Conservation (phyloP, 805 yeast genomes). For the Kodamaea neixiangensis region DNA sequence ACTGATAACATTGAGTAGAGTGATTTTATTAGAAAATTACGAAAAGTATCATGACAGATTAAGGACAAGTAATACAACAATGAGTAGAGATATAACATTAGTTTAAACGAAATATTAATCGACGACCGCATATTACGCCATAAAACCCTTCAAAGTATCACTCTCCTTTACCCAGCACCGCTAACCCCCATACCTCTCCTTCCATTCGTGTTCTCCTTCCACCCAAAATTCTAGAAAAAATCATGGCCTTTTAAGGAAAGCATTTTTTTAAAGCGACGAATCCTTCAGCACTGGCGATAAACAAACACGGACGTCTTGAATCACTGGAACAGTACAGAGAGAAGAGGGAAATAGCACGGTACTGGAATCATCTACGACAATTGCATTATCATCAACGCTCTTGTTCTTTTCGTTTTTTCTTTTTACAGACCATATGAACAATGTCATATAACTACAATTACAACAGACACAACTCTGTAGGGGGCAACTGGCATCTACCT, state of each 20-base stretch:
- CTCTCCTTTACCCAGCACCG: too few species aligned
- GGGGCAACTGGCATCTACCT: constrained; percentile 40
- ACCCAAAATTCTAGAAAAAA: background rate
- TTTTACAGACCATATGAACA: constrained; percentile 3
- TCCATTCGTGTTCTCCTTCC: constrained; percentile 1
- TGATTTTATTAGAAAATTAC: too few species aligned
- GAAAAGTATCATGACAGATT: too few species aligned
- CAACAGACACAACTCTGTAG: constrained; percentile 40
- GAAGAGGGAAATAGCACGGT: background rate
- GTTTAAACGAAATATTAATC: too few species aligned
- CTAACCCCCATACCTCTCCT: too few species aligned
- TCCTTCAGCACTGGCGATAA: background rate
- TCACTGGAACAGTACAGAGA: background rate
- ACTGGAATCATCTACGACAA: background rate
- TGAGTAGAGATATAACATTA: too few species aligned
- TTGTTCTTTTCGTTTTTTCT: constrained; percentile 2
- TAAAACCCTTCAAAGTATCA: too few species aligned
- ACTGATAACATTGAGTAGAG: too few species aligned
- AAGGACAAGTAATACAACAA: too few species aligned
- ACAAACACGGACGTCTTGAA: background rate
- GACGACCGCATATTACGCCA: too few species aligned
- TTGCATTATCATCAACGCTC: background rate
- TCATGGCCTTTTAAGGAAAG: background rate
- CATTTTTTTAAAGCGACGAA: background rate
- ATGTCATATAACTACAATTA: constrained; percentile 36